Percentiles rank a stretch among this genome's conserved stretches.
Conservation (phyloP, 768 basidiomycete genomes). For the Boletus tomentosulus region DNA sequence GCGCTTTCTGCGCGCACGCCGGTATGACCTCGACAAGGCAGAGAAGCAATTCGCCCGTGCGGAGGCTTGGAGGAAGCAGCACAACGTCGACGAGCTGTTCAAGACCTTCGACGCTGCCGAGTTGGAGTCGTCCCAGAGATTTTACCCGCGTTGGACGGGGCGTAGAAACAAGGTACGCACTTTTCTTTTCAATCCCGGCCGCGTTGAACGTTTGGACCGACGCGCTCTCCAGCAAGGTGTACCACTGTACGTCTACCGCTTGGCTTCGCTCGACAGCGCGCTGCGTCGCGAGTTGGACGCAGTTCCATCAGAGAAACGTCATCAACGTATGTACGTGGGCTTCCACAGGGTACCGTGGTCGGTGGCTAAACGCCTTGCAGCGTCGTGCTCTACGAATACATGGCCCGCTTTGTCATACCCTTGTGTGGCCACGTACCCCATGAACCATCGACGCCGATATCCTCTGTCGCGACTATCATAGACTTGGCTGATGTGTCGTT, state of each 20-base stretch:
- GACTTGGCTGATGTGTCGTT: constrained; percentile 66
- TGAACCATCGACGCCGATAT: constrained; percentile 48
- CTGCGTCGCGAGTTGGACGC: constrained; percentile 59
- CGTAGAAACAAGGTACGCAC: constrained; percentile 64
- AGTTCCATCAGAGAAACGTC: constrained; percentile 49
- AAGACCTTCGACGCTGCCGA: constrained; percentile 54
- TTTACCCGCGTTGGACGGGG: constrained; percentile 82
- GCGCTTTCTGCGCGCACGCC: constrained; percentile 79
- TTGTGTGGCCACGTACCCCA: constrained; percentile 62
- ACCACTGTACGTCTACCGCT: constrained; percentile 73
- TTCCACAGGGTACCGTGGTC: too few relatives aligned
- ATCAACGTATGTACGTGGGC: constrained; percentile 64
- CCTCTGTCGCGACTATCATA: constrained; percentile 63
- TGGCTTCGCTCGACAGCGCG: constrained; percentile 52
- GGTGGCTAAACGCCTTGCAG: constrained; percentile 31
- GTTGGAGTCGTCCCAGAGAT: constrained; percentile 53
- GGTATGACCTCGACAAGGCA: constrained; percentile 59
- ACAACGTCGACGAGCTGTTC: constrained; percentile 62
- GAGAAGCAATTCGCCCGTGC: constrained; percentile 66
- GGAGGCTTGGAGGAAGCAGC: constrained; percentile 62
- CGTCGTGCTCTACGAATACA: constrained; percentile 60
- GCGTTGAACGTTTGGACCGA: neutral
- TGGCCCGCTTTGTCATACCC: constrained; percentile 61
- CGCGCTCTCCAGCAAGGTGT: constrained; percentile 47
- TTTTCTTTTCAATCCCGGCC: neutral